phyloP scores from a whole-genome alignment of 2,329 filamentous ascomycete species.

The Penicillium occitanis region DNA sequence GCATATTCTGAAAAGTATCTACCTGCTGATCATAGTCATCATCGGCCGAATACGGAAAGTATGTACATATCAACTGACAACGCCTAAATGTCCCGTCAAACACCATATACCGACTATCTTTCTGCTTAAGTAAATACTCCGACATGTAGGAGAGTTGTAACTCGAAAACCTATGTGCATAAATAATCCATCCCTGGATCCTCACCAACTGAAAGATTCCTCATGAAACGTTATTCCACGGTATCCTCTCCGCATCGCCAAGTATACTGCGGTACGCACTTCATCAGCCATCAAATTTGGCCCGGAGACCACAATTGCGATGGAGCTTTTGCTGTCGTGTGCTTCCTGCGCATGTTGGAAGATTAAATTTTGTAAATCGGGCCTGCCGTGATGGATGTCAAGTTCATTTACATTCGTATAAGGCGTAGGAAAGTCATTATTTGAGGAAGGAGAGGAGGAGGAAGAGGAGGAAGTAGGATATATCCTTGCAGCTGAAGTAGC shows the following conservation, averaged over 20 bases:
- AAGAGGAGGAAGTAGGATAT: not conserved
- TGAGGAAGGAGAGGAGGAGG: no score
- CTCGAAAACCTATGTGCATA: no score
- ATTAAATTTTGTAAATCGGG: not conserved
- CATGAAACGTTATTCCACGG: not conserved
- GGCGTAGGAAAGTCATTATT: no score
- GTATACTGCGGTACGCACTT: not conserved
- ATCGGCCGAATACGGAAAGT: not conserved
- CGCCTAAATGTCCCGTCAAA: not conserved
- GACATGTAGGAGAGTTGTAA: no score
- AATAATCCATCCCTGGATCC: not conserved
- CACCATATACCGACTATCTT: not conserved
- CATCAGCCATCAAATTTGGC: not conserved
- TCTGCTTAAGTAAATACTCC: not conserved
- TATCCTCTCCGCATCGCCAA: not conserved
- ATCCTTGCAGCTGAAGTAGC: not conserved
- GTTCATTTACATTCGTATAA: not conserved
- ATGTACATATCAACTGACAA: not conserved
- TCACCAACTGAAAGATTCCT: not conserved
- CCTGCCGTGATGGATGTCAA: not conserved
- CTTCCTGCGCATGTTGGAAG: not conserved
- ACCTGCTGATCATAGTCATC: no score
- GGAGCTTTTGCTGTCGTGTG: not conserved
- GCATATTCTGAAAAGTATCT: not conserved
- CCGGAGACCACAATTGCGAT: not conserved